A percentile compares a stretch with the other conserved stretches of the same genome.
Evolutionary conservation across 306 rosid genomes (phyloP).

Genomic region (Citrullus mucosospermus): DNA sequence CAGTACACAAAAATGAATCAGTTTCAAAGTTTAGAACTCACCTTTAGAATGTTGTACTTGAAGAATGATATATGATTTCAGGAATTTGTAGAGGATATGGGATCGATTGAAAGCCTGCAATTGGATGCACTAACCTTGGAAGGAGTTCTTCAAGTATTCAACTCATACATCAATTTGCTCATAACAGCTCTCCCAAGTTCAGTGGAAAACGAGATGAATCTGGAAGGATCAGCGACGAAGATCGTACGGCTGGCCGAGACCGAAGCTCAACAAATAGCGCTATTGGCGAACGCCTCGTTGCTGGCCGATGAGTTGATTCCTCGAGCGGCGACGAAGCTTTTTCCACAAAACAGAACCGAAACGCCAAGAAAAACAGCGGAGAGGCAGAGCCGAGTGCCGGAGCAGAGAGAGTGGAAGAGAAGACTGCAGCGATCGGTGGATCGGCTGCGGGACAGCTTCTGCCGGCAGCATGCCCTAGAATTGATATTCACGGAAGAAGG

Average conservation of each 20-base stretch:
- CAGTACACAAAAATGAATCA: too few species aligned
- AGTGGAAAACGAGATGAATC: slow-evolving; percentile 45
- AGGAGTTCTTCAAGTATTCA: slow-evolving; percentile 53
- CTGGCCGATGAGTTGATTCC: slow-evolving; percentile 78
- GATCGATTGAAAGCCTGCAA: slow-evolving; percentile 60
- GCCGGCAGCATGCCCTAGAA: slow-evolving; percentile 77
- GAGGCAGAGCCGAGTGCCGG: slow-evolving; percentile 37
- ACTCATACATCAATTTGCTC: slow-evolving; percentile 49
- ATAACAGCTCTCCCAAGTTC: slow-evolving; percentile 74
- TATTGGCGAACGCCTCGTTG: slow-evolving; percentile 64
- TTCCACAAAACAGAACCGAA: slow-evolving; percentile 24
- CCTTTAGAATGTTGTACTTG: neutral
- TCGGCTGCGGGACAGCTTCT: slow-evolving; percentile 68
- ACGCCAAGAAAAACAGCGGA: slow-evolving; percentile 41
- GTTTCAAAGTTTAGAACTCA: too few species aligned
- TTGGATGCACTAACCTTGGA: slow-evolving; percentile 56
- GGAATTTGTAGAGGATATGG: slow-evolving; percentile 72
- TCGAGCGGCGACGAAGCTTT: slow-evolving; percentile 57
- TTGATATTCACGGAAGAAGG: slow-evolving; percentile 86
- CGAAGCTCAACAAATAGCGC: slow-evolving; percentile 70
- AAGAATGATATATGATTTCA: slow-evolving; percentile 14
- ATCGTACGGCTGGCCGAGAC: slow-evolving; percentile 70
- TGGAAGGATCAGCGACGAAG: slow-evolving; percentile 43
- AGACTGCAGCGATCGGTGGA: slow-evolving; percentile 70
- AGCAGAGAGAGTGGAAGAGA: slow-evolving; percentile 71